Conservation (phyloP, 2,329 filamentous ascomycete species). For the Trichophyton mentagrophytes region DNA sequence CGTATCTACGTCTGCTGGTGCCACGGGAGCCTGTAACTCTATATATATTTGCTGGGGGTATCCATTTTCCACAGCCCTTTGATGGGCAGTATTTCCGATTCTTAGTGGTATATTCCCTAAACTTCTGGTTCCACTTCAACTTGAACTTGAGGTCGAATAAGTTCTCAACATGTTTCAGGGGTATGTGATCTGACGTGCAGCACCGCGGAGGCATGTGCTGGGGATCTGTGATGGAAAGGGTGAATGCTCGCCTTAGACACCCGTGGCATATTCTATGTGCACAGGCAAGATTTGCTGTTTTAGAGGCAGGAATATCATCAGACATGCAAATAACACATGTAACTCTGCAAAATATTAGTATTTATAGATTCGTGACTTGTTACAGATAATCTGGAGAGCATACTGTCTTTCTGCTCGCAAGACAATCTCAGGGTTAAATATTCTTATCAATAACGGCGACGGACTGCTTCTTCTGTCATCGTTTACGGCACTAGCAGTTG, state of each 20-base stretch:
- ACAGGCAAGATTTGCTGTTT: slow-evolving; percentile 60
- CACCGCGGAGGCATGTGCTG: slow-evolving; percentile 76
- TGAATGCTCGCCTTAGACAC: slow-evolving; percentile 64
- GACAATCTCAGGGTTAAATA: neutral
- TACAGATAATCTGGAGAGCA: neutral
- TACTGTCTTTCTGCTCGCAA: neutral
- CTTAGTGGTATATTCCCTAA: slow-evolving; percentile 58
- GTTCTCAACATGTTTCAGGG: slow-evolving; percentile 60
- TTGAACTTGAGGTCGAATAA: slow-evolving; percentile 66
- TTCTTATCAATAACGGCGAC: neutral
- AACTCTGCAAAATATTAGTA: slow-evolving; percentile 35
- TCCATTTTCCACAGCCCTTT: slow-evolving; percentile 63
- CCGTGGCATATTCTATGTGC: slow-evolving; percentile 68
- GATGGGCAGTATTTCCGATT: slow-evolving; percentile 68
- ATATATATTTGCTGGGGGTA: slow-evolving; percentile 57
- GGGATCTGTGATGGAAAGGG: slow-evolving; percentile 61
- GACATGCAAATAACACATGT: slow-evolving; percentile 60
- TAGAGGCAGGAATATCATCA: slow-evolving; percentile 51
- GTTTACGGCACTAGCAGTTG: neutral
- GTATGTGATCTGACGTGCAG: slow-evolving; percentile 61
- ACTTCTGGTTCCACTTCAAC: slow-evolving; percentile 67
- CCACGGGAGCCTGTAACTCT: slow-evolving; percentile 34
- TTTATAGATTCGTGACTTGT: no score
- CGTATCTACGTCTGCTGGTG: slow-evolving; percentile 49
- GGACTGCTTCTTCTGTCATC: neutral